These are phyloP conservation scores for Rhodomyrtus psidioides DNA, from an alignment of 441 rosid species.

Conservation along the genomic window DNA sequence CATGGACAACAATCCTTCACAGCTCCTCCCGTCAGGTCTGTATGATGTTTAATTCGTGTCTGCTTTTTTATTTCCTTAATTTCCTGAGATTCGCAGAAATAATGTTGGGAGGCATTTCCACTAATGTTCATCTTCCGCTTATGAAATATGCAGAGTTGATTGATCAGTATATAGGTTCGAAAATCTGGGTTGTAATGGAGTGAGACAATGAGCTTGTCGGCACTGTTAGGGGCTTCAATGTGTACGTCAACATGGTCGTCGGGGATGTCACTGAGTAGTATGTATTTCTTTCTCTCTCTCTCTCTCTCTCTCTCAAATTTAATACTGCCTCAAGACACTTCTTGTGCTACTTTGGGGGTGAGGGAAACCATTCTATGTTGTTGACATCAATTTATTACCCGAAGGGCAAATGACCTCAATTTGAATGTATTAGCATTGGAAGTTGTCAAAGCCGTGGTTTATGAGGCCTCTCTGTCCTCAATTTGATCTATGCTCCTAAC, in stretches of 20 bases:
- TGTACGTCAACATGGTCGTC: conserved; percentile 94
- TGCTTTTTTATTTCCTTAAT: not conserved
- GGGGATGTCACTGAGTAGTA: conserved; percentile 51
- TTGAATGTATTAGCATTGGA: not conserved
- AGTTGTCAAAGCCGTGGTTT: not conserved
- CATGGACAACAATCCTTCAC: conserved; percentile 92
- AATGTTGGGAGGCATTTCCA: not conserved
- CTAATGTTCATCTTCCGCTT: not conserved
- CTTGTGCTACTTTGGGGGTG: rapidly evolving
- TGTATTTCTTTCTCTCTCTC: not conserved
- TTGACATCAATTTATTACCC: not conserved
- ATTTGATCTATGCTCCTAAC: not conserved
- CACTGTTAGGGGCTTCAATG: conserved; percentile 73
- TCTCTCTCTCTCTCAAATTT: not conserved
- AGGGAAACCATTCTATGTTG: not conserved
- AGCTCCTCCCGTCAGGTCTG: conserved; percentile 80
- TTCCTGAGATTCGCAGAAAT: not conserved
- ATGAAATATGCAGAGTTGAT: conserved; percentile 62
- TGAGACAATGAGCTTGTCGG: conserved; percentile 99
- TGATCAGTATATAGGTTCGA: conserved; percentile 83
- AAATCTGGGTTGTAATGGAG: conserved; percentile 95
- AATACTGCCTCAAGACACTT: not conserved
- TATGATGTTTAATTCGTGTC: no score
- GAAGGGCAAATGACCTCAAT: not conserved
- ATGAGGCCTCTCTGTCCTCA: not conserved